phyloP scores from a whole-genome alignment of 2,329 filamentous ascomycete genomes.

The Arthrobotrys sinensis region DNA sequence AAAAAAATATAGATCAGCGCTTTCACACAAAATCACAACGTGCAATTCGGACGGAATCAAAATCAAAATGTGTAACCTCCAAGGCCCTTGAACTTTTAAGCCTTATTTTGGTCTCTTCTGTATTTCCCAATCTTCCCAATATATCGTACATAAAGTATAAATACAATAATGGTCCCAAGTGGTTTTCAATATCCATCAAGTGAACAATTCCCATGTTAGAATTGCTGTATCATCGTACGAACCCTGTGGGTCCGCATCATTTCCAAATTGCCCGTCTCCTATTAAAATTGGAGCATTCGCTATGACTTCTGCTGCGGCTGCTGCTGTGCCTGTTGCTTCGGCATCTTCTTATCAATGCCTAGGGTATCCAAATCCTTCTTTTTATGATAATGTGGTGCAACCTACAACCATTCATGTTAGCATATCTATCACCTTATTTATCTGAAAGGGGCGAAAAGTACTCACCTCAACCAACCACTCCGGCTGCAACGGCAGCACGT shows the following conservation, averaged over 20 bases:
- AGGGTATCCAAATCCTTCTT: conserved; percentile 87
- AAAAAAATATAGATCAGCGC: neutral
- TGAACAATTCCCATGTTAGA: neutral
- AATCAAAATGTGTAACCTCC: neutral
- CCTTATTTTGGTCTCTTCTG: neutral
- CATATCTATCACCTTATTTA: conserved; percentile 4
- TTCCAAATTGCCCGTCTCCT: neutral
- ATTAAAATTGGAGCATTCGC: neutral
- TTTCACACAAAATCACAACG: neutral
- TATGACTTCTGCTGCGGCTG: conserved; percentile 35
- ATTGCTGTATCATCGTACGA: neutral
- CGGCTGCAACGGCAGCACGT: conserved; percentile 85
- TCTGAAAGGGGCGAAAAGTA: neutral
- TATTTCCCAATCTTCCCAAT: conserved; percentile 16
- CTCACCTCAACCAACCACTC: conserved; percentile 82
- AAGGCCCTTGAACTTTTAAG: neutral
- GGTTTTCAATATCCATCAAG: neutral
- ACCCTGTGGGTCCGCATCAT: neutral
- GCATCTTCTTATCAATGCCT: conserved; percentile 82
- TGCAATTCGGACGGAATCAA: too few species aligned
- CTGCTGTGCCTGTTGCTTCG: conserved; percentile 70
- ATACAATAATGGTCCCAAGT: neutral
- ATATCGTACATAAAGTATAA: conserved; percentile 25
- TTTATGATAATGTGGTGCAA: conserved; percentile 95
- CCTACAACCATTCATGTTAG: conserved; percentile 64